phyloP scores from a whole-genome alignment of 1,284 basidiomycete genomes.

The Pseudozyma flocculosa region DNA sequence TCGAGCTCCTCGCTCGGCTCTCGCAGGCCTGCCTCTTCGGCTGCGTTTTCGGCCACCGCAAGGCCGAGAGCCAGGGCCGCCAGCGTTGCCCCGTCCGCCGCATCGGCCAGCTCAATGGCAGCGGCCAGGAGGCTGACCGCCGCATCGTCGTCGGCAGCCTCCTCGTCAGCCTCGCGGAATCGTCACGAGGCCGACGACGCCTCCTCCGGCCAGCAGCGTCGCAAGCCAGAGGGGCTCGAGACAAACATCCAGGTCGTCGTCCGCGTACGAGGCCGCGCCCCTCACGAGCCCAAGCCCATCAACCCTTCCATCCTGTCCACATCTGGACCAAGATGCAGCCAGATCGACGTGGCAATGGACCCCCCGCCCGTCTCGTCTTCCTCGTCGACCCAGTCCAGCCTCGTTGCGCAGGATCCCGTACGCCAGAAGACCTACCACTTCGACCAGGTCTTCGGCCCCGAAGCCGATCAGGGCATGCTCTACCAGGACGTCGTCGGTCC shows the following conservation, averaged over 20 bases:
- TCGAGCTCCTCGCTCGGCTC: slow-evolving; percentile 16
- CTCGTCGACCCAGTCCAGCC: slow-evolving; percentile 13
- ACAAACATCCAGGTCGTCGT: slow-evolving; percentile 56
- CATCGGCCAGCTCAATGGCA: slow-evolving; percentile 7
- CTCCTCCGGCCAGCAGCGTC: not conserved
- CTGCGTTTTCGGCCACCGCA: slow-evolving; percentile 8
- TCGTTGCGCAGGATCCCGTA: slow-evolving; percentile 25
- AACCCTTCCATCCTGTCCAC: slow-evolving; percentile 33
- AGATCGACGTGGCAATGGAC: slow-evolving; percentile 46
- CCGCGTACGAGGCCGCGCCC: slow-evolving; percentile 42
- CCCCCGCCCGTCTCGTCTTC: slow-evolving; percentile 32
- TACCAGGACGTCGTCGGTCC: slow-evolving; percentile 91
- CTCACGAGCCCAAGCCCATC: slow-evolving; percentile 21
- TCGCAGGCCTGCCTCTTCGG: slow-evolving; percentile 24
- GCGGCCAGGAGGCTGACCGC: slow-evolving; percentile 19
- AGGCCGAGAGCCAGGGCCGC: slow-evolving; percentile 31
- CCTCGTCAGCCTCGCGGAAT: too few species aligned
- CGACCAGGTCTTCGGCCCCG: slow-evolving; percentile 77
- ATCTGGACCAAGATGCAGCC: slow-evolving; percentile 42
- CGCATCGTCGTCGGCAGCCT: not conserved
- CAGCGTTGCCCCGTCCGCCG: slow-evolving; percentile 28
- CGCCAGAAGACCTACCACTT: slow-evolving; percentile 54
- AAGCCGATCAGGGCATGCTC: slow-evolving; percentile 92
- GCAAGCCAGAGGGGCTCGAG: slow-evolving; percentile 25
- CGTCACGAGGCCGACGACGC: slow-evolving; percentile 8